Evolutionary conservation across 768 basidiomycete species (phyloP), one percentile per base, ranked within the genome.

Genomic region (Leccinum arenicola): DNA sequence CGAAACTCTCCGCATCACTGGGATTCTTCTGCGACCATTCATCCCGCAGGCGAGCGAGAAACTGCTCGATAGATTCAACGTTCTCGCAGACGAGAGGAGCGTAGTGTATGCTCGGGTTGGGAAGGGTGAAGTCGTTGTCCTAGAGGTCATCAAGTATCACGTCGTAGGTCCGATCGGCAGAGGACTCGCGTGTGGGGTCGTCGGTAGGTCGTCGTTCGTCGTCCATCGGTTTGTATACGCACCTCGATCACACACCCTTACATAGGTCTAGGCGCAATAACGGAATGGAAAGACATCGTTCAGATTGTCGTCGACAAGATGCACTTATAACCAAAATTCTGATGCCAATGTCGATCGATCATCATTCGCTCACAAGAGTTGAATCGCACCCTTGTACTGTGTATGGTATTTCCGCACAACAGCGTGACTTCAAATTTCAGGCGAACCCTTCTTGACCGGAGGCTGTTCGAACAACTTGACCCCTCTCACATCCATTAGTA

Each of bases 231-330:
- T 14, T 47, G 10, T 4, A 6, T 36, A 15, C 14, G 35, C 35
- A 36, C 45, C n/a, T 50, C 36, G 55, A 17, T 43, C 4, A 38
- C 6, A 43, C 27, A 45, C n/a, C 35, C 17, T 9, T 27, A 53
- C 21, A 35, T 58, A 95, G 94, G 95, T 6, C 64, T 91, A 0
- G 96, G 96, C 12, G 96, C 95, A 2, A 98, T 98, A 96, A 89
- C 89, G 1, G 95, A 98, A 66, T 98, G 96, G 96, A 80, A 77
- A 50, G 94, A 98, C 52, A 91, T 98, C 40, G 89, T 93, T 21
- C 71, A 81, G 53, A 79, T 88, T 38, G 89, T 90, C 7, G 87
- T 87, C 7, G 80, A 86, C 52, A 71, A 61, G 45, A 89, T 87
- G 68, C 62, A 67, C 49, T 56, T 74, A 40, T 64, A 61, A 33